Base-by-base conservation (phyloP, 2,329 filamentous ascomycete genomes). In the Cercospora beticola region DNA sequence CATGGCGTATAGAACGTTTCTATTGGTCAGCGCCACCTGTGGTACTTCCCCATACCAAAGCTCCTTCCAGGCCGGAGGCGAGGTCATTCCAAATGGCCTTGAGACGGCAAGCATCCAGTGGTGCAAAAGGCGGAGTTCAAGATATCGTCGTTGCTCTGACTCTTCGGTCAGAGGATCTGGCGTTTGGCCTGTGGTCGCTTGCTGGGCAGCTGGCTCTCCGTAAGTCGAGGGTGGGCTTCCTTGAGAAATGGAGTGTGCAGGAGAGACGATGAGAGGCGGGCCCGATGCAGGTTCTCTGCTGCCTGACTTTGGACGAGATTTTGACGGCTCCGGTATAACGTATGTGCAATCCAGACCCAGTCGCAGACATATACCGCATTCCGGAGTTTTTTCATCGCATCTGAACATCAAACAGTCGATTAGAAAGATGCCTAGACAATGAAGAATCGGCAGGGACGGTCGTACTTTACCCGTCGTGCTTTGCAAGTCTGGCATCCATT, bases 401-500 rank as follows among this genome's bases (percentile, higher is more conserved):
- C 62, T 65, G 40, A 14, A 33, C 5, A n/a, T 28, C 16, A 12
- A 31, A 6, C n/a, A 16, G 3, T 28, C 14, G 10, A 31, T 65
- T 54, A 65, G 62, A 65, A 56, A 43, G 8, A 43, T 65, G 31
- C 16, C 4, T 9, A 8, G 10, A 18, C 33, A 30, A 40, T 18
- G 30, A 9, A 43, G 31, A 40, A 23, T 18, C 5, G 52, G 14
- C 21, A n/a, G 26, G 10, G 18, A n/a, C 18, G 33, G 21, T 26
- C 54, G 18, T 65, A 65, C 84, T 87, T 87, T 62, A 87, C 81
- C 52, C 83, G 80, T 40, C 85, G 80, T 21, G 86, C 71, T 70
- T 87, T 87, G 75, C 86, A 88, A 69, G 87, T 88, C 12, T 82
- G 82, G 71, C 86, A 88, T 2, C 86, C 86, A 21, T 81, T 79